These are phyloP conservation scores for Lunularia cruciata DNA, from an alignment of 225 moss, liverwort and hornwort genomes.

Conservation along the genomic window DNA sequence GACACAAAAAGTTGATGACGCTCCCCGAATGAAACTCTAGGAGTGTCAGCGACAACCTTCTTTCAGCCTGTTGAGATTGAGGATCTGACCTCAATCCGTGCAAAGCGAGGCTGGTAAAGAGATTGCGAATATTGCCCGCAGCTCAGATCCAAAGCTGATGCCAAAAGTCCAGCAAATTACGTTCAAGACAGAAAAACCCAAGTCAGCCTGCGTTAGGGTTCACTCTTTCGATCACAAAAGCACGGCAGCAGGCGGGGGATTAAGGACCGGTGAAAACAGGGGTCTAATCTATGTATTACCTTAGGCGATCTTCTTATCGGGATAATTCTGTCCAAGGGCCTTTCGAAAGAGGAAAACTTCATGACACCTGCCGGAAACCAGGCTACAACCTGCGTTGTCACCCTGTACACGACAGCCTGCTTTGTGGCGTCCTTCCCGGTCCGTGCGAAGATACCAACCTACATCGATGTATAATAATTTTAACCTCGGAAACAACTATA, in stretches of 20 bases:
- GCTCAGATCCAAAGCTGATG: not conserved
- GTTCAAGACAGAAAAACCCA: not conserved
- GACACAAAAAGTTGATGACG: not conserved
- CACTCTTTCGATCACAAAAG: not conserved
- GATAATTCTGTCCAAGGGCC: not conserved
- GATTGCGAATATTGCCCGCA: no score
- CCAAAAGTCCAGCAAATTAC: not conserved
- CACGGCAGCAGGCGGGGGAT: not conserved
- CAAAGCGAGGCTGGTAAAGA: no score
- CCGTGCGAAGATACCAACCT: not conserved
- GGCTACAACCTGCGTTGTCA: not conserved
- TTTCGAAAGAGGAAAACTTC: no score
- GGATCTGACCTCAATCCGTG: no score
- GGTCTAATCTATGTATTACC: no score
- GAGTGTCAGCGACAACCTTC: not conserved
- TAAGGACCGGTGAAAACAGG: not conserved
- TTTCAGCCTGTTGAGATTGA: constrained; percentile 1
- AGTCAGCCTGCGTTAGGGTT: constrained; percentile 14
- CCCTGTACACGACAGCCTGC: not conserved
- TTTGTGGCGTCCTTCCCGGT: not conserved
- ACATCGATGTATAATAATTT: not conserved
- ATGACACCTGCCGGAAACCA: not conserved
- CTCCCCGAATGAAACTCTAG: not conserved
- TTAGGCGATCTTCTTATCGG: not conserved
- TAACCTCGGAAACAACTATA: no score